Evolutionary conservation across 306 rosid species (phyloP), one percentile per base, ranked within the genome.

Genomic region (Vigna nakashimae): DNA sequence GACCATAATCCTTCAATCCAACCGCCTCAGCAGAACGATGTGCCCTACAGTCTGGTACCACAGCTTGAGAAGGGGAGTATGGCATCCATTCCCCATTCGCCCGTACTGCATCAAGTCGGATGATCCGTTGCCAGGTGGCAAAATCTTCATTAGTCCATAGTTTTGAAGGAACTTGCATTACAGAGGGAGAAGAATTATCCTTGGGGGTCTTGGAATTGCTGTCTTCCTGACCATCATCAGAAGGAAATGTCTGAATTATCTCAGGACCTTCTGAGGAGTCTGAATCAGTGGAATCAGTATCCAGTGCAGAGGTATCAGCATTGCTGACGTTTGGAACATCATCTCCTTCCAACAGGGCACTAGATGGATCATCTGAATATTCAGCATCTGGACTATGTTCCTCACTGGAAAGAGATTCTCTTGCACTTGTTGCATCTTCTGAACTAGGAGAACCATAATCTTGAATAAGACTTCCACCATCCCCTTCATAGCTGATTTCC

Each of bases 91-190:
- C 99, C 2, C 89, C 77, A 79, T 96, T 96, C 46, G 99, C 91
- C 9, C 99, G 94, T 71, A 96, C 82, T 22, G 99, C 98, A 86
- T 96, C 99, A 69, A 96, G 98, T 63, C 99, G 90, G 75, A 96
- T 96, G 83, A 96, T 96, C 78, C 98, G 88, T 80, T 90, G 97
- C 99, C 99, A 96, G 26, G 99, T 91, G 80, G 87, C 76, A 75
- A 91, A 96, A 79, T 96, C 99, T 82, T 96, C 99, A 71, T 73
- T 75, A 20, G 70, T 84, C 64, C 62, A 85, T 60, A 66, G 77
- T 62, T 83, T 92, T 75, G 94, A 78, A 7, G 89, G 70, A 71
- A 51, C 86, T 56, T 87, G 81, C 18, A 84, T 65, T 69, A 66
- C 80, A 4, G 79, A 73, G 69, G 94, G 93, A 84, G 95, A 86